phyloP scores from a whole-genome alignment of 2,329 filamentous ascomycete genomes.

The Aspergillus spinulosporus region DNA sequence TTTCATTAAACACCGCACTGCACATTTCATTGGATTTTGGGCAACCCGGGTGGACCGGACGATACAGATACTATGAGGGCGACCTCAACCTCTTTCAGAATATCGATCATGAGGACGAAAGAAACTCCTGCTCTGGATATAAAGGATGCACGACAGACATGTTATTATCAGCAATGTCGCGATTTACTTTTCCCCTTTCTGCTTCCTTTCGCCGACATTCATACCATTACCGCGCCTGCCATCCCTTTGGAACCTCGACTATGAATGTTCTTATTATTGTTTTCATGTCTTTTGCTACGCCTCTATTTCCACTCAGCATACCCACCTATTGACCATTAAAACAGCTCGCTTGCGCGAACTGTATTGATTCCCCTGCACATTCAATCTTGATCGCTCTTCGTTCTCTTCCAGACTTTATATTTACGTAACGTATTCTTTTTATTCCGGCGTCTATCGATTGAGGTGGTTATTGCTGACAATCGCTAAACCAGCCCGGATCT shows the following conservation, averaged over 20 bases:
- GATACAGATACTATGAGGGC: constrained; percentile 24
- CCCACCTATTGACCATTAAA: no score
- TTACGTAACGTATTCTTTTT: not conserved
- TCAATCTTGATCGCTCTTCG: not conserved
- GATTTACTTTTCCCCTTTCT: constrained; percentile 11
- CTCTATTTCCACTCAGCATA: no score
- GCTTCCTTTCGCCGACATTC: constrained; percentile 1
- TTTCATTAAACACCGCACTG: constrained; percentile 17
- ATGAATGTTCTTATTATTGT: no score
- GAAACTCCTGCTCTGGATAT: constrained; percentile 4
- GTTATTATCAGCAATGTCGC: not conserved
- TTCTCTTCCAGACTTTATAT: not conserved
- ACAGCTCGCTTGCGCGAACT: constrained; percentile 13
- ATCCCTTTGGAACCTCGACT: no score
- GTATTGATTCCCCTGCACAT: constrained; percentile 14
- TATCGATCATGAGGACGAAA: constrained; percentile 7
- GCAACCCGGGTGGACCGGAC: constrained; percentile 8
- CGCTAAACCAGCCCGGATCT: not conserved
- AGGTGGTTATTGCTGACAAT: not conserved
- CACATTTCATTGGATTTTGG: constrained; percentile 10
- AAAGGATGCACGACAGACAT: constrained; percentile 9
- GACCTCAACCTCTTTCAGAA: constrained; percentile 17
- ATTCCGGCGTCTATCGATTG: not conserved
- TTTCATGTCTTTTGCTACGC: no score
- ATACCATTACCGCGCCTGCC: not conserved